Evolutionary conservation across 2,329 filamentous ascomycete genomes (phyloP), one percentile per base, ranked within the genome.

Genomic region (Endothia cerciana): DNA sequence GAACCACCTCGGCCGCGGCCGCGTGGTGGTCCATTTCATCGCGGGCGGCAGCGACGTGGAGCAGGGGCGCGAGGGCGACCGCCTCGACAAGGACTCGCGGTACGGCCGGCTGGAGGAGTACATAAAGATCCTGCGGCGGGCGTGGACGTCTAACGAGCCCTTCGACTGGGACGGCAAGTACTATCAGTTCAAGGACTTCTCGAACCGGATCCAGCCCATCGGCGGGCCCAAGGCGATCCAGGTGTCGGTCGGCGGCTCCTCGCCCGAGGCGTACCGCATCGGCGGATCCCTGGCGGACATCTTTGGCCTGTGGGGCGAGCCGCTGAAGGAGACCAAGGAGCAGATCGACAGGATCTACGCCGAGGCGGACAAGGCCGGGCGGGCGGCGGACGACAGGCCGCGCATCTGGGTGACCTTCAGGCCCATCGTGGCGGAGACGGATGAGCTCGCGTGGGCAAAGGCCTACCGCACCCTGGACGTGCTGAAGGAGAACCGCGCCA

Each of bases 401-500:
- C 77, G 84, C 4, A 88, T 89, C 71, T 89, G 86, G 86, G 86
- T 89, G 1, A 88, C 86, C 0, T 88, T 88, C 80, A 80, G 86
- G 2, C 86, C 86, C 3, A 88, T 89, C 66, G 70, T 82, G 0
- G 86, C 86, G 0, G 85, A 88, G 75, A 88, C 86, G 0, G 86
- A 88, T 17, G 86, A 88, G 25, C 78, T 88, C 7, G 86, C 86
- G 0, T 89, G 86, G 86, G 79, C 78, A 3, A 88, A 88, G 75
- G 86, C 86, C 3, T 80, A 88, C 72, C 78, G 78, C 33, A 87
- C 82, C 0, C 79, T 88, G 0, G 85, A 86, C 25, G 74, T 77
- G 0, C 76, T 88, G 53, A 82, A 82, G 67, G 67, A 69, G 7
- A 80, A 85, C 69, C 73, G 64, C 38, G 67, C 62, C 6, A 45